phyloP scores from a whole-genome alignment of 352 stramenopile genomes.

The Pseudoperonospora humuli region DNA sequence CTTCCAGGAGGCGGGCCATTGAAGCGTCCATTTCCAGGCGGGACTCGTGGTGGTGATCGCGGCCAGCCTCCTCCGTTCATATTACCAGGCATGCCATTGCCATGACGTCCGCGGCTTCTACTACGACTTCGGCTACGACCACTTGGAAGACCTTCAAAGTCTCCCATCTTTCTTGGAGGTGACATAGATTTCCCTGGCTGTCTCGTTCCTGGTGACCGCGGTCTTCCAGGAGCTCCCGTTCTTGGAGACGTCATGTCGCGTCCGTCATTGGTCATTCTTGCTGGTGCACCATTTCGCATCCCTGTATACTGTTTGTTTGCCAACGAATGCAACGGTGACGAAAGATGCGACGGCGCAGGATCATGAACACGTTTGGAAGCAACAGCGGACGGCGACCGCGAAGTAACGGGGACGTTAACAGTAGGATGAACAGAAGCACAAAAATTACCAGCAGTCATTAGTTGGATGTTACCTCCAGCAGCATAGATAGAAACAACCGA shows the following conservation, averaged over 20 bases:
- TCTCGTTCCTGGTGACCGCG: conserved; percentile 1
- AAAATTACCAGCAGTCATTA: conserved; percentile 29
- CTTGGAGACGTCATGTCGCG: conserved; percentile 21
- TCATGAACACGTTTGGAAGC: conserved; percentile 20
- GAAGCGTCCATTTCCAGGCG: conserved; percentile 24
- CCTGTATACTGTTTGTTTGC: conserved; percentile 26
- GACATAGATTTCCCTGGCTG: not conserved
- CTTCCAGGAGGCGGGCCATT: conserved; percentile 13
- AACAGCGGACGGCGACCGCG: conserved; percentile 18
- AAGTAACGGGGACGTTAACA: conserved; percentile 6
- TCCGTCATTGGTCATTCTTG: conserved; percentile 26
- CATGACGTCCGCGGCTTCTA: conserved; percentile 28
- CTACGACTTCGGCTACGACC: conserved; percentile 25
- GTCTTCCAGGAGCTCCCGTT: conserved; percentile 9
- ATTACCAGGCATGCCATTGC: conserved; percentile 20
- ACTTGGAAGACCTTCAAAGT: conserved; percentile 1
- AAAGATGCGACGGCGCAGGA: conserved; percentile 14
- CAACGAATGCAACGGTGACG: conserved; percentile 10
- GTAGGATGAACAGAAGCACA: conserved; percentile 13
- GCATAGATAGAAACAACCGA: conserved; percentile 9
- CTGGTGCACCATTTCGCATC: conserved; percentile 10
- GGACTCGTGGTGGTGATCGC: conserved; percentile 11
- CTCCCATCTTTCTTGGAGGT: conserved; percentile 2
- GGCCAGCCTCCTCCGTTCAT: conserved; percentile 19
- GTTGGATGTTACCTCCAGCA: conserved; percentile 21